phyloP scores from a whole-genome alignment of 2,329 filamentous ascomycete species.

The Canariomyces notabilis region DNA sequence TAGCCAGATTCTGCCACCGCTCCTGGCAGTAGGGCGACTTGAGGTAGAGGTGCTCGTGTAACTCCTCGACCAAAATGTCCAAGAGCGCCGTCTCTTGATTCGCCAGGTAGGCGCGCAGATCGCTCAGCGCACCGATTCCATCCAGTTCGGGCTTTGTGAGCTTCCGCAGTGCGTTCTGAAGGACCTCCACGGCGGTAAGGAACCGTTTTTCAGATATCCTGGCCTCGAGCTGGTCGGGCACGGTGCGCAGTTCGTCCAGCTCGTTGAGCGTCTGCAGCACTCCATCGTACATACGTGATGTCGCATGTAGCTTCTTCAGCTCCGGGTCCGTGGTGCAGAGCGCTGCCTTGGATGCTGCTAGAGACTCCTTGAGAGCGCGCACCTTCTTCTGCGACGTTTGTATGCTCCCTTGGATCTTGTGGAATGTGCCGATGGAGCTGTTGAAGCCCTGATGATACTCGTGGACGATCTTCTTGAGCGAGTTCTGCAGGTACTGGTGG shows the following conservation, averaged over 20 bases:
- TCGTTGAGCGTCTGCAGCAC: slow-evolving; percentile 78
- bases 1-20: slow-evolving; percentile 80
- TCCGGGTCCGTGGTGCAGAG: slow-evolving; percentile 84
- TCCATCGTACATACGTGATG: slow-evolving; percentile 85
- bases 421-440: slow-evolving; percentile 96
- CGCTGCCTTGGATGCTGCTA: slow-evolving; percentile 73
- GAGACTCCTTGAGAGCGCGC: slow-evolving; percentile 73
- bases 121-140: slow-evolving; percentile 80
- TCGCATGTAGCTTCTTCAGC: slow-evolving; percentile 79
- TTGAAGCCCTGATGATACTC: slow-evolving; percentile 99
- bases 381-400: slow-evolving; percentile 83
- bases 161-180: slow-evolving; percentile 80
- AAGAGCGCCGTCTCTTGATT: slow-evolving; percentile 91
- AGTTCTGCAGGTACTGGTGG: slow-evolving; percentile 83
- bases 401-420: slow-evolving; percentile 95
- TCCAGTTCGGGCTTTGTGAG: slow-evolving; percentile 85
- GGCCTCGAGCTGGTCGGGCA: slow-evolving; percentile 89
- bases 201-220: slow-evolving; percentile 96
- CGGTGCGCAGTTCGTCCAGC: slow-evolving; percentile 79
- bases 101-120: slow-evolving; percentile 79
- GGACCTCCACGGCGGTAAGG: slow-evolving; percentile 81
- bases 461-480: slow-evolving; percentile 91
- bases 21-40: slow-evolving; percentile 98
- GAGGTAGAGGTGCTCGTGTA: slow-evolving; percentile 94
- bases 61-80: slow-evolving; percentile 93